Evolutionary conservation across 352 stramenopile species (phyloP), one percentile per base, ranked within the genome.

Genomic region (Plasmopara muralis): DNA sequence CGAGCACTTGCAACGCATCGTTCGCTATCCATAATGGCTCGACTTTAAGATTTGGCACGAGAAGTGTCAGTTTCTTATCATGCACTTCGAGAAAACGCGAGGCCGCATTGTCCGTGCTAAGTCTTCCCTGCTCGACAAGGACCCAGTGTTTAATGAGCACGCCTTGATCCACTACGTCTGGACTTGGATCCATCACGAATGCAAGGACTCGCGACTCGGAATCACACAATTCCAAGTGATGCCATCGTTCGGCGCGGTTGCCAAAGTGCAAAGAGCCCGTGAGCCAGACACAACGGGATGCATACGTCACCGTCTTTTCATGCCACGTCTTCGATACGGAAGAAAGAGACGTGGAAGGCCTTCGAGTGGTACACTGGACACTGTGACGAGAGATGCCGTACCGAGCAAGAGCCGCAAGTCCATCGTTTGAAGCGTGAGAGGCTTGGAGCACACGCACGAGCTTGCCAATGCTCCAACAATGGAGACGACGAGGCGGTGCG

Each of bases 91-190:
- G 53, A 46, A 73, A 73, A 47, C 0, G 20, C n/a, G 5, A 55
- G 41, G 14, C 48, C 46, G n/a, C n/a, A n/a, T n/a, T n/a, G n/a
- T n/a, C n/a, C n/a, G 29, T 40, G 34, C 9, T 58, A 41, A 14
- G 51, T 25, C 34, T 66, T 66, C 33, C 70, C 50, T 15, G 20
- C 20, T 25, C 20, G 20, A 89, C 64, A 13, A 78, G 51, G n/a
- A 68, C 71, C 77, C 80, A 88, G 7, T 29, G 39, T 46, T 85
- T 83, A 1, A 89, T 50, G 8, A 85, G 64, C 9, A 89, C 64
- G n/a, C 85, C 53, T 15, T 72, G 64, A 52, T 75, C 61, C 5
- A 87, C 55, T 6, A 68, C 20, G 41, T 64, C 44, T 3, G 66
- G 52, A 29, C 48, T 46, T 10, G 76, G 74, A 5, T 69, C 54